Evolutionary conservation across 257 asterid genomes (phyloP), one percentile per base, ranked within the genome.

Genomic region (Jacaranda mimosifolia): DNA sequence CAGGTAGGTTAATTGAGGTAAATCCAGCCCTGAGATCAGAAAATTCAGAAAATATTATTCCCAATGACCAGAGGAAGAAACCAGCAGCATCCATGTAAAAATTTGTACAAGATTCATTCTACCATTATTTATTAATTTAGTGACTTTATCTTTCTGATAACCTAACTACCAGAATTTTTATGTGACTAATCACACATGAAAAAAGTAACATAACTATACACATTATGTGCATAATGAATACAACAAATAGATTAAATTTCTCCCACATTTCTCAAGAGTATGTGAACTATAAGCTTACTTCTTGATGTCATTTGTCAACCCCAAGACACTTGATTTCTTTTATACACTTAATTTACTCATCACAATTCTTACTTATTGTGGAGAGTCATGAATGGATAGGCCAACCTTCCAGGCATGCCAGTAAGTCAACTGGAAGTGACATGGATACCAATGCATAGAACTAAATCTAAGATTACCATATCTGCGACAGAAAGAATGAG

Each of bases 211-310:
- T 26, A 26, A 26, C 32, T 26, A 26, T 26, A 26, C 32, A 26
- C 32, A 26, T 26, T 26, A 26, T 26, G 2, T 26, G 32, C 32
- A 26, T 26, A 26, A 26, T 26, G 32, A 26, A 26, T 26, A 26
- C 32, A 26, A 26, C 32, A 26, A 26, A 26, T 26, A 26, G 1
- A 26, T 26, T 26, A 26, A 26, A 26, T 26, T 26, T 26, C 32
- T 26, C 32, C 32, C 14, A 55, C 35, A 9, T 60, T 36, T 77
- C 63, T 66, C 75, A 58, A 18, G 48, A 45, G 51, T 64, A 58
- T 13, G 39, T 66, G 68, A 43, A 35, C 70, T 11, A 68, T 67
- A 56, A 71, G 77, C 66, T 66, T 68, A 80, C 56, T 69, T 73
- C 71, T 52, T 36, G 43, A 70, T 70, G 65, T 68, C 53, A 63